These are phyloP conservation scores for Vitis rupestris DNA, from an alignment of 164 flowering plant species.

Conservation along the genomic window DNA sequence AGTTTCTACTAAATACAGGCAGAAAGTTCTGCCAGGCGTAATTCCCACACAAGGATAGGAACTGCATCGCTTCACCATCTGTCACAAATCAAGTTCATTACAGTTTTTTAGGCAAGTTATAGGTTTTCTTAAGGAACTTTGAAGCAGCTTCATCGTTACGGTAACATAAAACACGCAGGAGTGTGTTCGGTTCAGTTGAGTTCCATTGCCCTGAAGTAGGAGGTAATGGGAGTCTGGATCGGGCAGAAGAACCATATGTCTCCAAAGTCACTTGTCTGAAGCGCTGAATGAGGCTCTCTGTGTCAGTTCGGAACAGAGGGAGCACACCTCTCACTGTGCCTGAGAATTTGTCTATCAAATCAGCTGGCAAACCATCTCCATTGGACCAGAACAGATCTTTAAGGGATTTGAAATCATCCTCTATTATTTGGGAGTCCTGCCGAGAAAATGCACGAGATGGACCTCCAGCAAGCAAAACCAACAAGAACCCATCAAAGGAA, in stretches of 20 bases:
- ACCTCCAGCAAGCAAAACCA: constrained; percentile 79
- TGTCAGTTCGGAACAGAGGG: constrained; percentile 59
- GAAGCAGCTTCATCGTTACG: constrained; percentile 67
- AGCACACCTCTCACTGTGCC: constrained; percentile 46
- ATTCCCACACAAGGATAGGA: neutral
- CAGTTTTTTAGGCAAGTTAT: constrained; percentile 65
- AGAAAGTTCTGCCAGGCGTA: constrained; percentile 5
- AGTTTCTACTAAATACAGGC: constrained; percentile 17
- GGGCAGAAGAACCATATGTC: constrained; percentile 58
- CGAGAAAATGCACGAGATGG: constrained; percentile 58
- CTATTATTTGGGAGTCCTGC: constrained; percentile 56
- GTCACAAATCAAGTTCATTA: constrained; percentile 10
- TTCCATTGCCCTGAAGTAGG: constrained; percentile 75
- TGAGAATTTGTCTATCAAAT: constrained; percentile 56
- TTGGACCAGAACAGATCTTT: constrained; percentile 70
- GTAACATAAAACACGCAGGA: constrained; percentile 63
- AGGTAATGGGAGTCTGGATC: constrained; percentile 64
- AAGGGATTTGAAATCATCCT: constrained; percentile 63
- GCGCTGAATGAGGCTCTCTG: constrained; percentile 60
- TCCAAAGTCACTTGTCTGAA: constrained; percentile 53
- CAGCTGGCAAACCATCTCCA: constrained; percentile 69
- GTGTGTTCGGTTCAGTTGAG: constrained; percentile 63
- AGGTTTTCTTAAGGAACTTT: constrained; percentile 67
- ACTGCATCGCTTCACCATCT: constrained; percentile 4
- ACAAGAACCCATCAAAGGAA: constrained; percentile 77